Evolutionary conservation across 1,284 basidiomycete genomes (phyloP), one percentile per base, ranked within the genome.

Genomic region (Trichosporon sp.): DNA sequence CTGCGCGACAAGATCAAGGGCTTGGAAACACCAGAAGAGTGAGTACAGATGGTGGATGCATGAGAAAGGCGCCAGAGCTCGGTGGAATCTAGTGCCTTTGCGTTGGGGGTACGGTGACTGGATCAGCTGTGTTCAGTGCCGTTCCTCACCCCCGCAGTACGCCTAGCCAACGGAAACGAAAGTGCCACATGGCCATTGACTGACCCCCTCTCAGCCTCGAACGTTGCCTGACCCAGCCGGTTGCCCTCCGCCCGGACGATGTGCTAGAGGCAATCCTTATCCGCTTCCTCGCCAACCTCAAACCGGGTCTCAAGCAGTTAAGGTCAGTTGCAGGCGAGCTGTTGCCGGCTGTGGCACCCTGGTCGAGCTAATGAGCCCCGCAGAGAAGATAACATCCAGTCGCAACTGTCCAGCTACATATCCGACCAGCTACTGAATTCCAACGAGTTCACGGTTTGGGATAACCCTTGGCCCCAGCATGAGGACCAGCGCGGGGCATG

Each of bases 391-490:
- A 81, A 79, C 67, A 76, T 83, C 61, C 80, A 83, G 68, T 67
- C 71, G 31, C 76, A 79, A 54, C 65, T 81, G 19, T 80, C 79
- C 3, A 77, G 77, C 54, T 80, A 82, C 71, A 80, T 81, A 63
- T 71, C 72, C 10, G 80, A 82, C 31, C 67, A 71, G 70, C 75
- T 83, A 16, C 68, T 75, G 21, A 72, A 73, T 32, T 77, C 78
- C 19, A 66, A 71, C 59, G 81, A 82, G 66, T 83, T 81, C 67
- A 83, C 82, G 0, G 81, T 82, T 1, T 83, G 82, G 82, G 82
- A 83, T 65, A 65, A 77, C 37, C 76, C 76, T 8, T 83, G 81
- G 82, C 74, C 79, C 11, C 77, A 79, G 5, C 77, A 81, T 70
- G 82, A 83, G 72, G 79, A 82, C 59, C 75, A 77, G 19, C 73